A percentile compares a stretch with the other conserved stretches of the same genome.
Conservation (phyloP, 148 eudicot genomes). For the Nyssa sinensis region DNA sequence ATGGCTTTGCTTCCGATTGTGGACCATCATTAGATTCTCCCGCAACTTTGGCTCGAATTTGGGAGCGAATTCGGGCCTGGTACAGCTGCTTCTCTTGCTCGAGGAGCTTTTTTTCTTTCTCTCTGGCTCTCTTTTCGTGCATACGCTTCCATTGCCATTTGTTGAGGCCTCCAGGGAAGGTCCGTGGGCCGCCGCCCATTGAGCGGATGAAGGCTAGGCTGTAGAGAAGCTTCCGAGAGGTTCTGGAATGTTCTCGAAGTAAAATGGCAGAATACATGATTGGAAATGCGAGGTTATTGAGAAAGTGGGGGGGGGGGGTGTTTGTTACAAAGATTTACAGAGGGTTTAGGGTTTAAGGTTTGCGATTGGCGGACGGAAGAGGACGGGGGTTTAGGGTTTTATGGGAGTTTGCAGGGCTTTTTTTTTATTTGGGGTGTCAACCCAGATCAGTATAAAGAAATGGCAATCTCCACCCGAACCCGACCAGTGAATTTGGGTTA, state of each 20-base stretch:
- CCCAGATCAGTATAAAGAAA: no score
- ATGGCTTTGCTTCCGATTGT: conserved; percentile 5
- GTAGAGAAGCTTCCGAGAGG: conserved; percentile 18
- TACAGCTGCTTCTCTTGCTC: conserved; percentile 81
- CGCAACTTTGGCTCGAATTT: conserved; percentile 52
- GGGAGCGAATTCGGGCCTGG: conserved; percentile 78
- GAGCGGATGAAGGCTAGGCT: conserved; percentile 43
- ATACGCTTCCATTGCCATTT: conserved; percentile 95
- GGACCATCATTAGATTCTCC: background rate
- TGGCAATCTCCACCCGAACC: no score
- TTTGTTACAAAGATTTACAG: background rate
- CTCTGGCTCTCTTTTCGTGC: conserved; percentile 79
- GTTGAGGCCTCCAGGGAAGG: conserved; percentile 91
- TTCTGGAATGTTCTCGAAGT: conserved; percentile 28
- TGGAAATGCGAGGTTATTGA: background rate
- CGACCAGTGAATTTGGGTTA: no score
- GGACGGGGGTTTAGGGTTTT: no score
- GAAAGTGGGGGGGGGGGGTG: background rate
- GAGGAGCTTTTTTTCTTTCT: conserved; percentile 73
- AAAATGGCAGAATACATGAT: conserved; percentile 34
- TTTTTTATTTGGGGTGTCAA: no score
- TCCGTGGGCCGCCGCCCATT: conserved; percentile 93
- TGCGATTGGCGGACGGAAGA: no score
- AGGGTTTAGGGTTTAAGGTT: conserved; percentile 15
- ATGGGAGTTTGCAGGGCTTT: no score